These are phyloP conservation scores for Fragaria ananassa DNA, from an alignment of 306 rosid species.

Conservation along the genomic window DNA sequence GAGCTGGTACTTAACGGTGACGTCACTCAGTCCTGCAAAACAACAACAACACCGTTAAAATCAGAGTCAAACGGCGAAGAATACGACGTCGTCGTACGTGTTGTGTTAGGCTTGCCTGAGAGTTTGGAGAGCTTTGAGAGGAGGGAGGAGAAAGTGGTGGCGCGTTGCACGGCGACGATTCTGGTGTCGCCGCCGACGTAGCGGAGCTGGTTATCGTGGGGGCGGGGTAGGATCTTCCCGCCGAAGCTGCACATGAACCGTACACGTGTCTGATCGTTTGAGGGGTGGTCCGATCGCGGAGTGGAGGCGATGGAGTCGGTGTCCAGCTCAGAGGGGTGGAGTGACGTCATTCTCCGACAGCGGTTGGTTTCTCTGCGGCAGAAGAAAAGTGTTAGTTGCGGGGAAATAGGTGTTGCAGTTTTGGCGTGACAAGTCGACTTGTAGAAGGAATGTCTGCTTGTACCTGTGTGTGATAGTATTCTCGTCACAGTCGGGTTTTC, in stretches of 20 bases:
- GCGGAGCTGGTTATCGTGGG: slow-evolving; percentile 89
- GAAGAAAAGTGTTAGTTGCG: neutral
- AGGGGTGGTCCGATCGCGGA: slow-evolving; percentile 62
- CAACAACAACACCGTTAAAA: neutral
- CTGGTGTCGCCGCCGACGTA: slow-evolving; percentile 97
- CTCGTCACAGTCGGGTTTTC: neutral
- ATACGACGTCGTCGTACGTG: neutral
- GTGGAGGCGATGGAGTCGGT: slow-evolving; percentile 63
- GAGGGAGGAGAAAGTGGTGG: slow-evolving; percentile 58
- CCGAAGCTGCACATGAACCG: slow-evolving; percentile 99
- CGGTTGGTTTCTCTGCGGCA: neutral
- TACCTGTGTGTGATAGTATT: slow-evolving; percentile 9
- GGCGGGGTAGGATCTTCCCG: slow-evolving; percentile 86
- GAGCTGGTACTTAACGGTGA: slow-evolving; percentile 86
- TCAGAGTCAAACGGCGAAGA: neutral
- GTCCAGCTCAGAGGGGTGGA: slow-evolving; percentile 49
- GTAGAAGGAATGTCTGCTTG: slow-evolving; percentile 9
- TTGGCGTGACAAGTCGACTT: neutral
- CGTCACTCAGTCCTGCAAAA: slow-evolving; percentile 48
- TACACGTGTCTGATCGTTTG: slow-evolving; percentile 47
- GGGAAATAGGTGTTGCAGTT: neutral
- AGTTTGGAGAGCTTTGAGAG: slow-evolving; percentile 72
- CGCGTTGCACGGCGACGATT: slow-evolving; percentile 69
- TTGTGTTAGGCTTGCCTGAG: slow-evolving; percentile 39
- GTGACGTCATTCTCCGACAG: slow-evolving; percentile 47